A percentile compares a stretch with the other conserved stretches of the same genome.
Evolutionary conservation across 768 basidiomycete genomes (phyloP).

Genomic region (Hortiboletus campestris): DNA sequence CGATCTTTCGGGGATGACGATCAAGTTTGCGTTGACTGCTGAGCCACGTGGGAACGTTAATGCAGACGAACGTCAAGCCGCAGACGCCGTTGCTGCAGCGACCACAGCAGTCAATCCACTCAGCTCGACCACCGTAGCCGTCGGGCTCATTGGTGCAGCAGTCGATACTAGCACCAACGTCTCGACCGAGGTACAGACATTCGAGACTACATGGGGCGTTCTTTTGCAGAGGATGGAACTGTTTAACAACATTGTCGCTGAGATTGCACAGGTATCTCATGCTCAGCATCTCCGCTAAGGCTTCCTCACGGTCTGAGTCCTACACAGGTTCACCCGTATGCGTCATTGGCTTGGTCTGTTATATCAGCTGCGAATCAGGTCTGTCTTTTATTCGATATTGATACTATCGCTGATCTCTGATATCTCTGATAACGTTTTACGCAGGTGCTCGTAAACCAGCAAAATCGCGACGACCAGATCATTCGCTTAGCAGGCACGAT

Average conservation of each 20-base stretch:
- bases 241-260: slow-evolving; percentile 8
- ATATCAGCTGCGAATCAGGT: slow-evolving; percentile 12
- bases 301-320: not conserved
- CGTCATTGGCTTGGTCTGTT: slow-evolving; percentile 11
- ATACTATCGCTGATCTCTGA: not conserved
- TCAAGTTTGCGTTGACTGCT: no score
- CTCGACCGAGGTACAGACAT: not conserved
- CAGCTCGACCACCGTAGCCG: not conserved
- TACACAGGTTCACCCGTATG: slow-evolving; percentile 12
- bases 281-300: no score
- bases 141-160: not conserved
- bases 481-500: slow-evolving; percentile 9
- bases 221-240: slow-evolving; percentile 3
- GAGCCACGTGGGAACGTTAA: no score
- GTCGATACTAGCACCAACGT: not conserved
- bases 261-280: slow-evolving; percentile 4
- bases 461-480: slow-evolving; percentile 7
- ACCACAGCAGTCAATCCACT: not conserved
- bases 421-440: no score
- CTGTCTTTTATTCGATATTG: not conserved
- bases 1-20: no score
- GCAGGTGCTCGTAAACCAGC: no score
- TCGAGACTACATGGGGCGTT: slow-evolving; percentile 9
- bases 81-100: no score
- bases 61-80: no score